Conservation (phyloP, 257 asterid genomes). For the Fraxinus pennsylvanica region DNA sequence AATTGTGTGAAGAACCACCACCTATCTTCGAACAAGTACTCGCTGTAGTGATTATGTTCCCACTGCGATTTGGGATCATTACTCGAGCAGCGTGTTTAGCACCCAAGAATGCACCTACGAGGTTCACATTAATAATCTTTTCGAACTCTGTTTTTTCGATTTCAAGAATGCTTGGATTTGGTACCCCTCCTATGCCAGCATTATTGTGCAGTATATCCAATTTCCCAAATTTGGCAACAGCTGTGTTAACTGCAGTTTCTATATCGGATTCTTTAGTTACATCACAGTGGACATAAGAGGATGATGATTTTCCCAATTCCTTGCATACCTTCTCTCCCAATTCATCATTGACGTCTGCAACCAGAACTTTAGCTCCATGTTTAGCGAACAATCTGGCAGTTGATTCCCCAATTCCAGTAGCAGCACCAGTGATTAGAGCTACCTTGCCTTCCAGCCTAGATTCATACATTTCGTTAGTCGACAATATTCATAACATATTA, state of each 20-base stretch:
- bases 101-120: constrained; percentile 37
- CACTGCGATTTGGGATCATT: constrained; percentile 37
- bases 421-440: constrained; percentile 17
- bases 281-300: constrained; percentile 25
- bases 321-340: constrained; percentile 7
- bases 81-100: constrained; percentile 49
- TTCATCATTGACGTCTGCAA: constrained; percentile 5
- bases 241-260: constrained; percentile 13
- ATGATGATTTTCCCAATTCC: constrained; percentile 9
- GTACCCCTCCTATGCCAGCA: constrained; percentile 26
- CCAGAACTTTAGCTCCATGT: constrained; percentile 9
- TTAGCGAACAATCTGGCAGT: constrained; percentile 12
- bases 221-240: constrained; percentile 28
- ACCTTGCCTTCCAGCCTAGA: constrained; percentile 19
- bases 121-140: constrained; percentile 29
- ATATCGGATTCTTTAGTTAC: constrained; percentile 23
- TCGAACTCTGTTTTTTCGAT: constrained; percentile 15
- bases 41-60: constrained; percentile 34
- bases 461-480: background rate
- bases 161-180: constrained; percentile 25
- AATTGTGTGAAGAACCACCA: constrained; percentile 28
- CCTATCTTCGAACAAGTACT: constrained; percentile 29
- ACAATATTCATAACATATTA: background rate
- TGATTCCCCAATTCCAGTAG: constrained; percentile 19
- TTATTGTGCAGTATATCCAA: constrained; percentile 42